Conservation (phyloP, 108 stramenopile genomes). For the Phaeodactylum tricornutum region DNA sequence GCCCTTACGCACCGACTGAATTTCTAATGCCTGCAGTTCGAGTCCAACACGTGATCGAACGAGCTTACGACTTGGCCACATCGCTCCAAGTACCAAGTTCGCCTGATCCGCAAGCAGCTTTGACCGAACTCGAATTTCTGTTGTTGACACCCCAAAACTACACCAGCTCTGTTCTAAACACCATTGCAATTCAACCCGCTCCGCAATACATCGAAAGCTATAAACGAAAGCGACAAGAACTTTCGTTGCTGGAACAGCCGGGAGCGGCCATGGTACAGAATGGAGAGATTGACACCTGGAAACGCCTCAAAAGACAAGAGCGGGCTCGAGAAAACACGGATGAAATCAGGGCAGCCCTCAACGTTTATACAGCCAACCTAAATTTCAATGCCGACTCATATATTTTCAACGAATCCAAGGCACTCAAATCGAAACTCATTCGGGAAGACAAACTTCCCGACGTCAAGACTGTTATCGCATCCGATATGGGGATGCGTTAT, state of each 20-base stretch:
- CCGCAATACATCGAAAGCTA: slow-evolving; percentile 33
- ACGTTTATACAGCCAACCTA: slow-evolving; percentile 41
- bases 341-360: slow-evolving; percentile 39
- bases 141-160: slow-evolving; percentile 35
- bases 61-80: slow-evolving; percentile 17
- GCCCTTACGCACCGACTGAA: slow-evolving; percentile 44
- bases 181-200: slow-evolving; percentile 22
- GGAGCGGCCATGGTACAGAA: slow-evolving; percentile 35
- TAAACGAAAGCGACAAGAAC: slow-evolving; percentile 14
- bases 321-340: slow-evolving; percentile 17
- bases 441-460: slow-evolving; percentile 43
- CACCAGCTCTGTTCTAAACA: slow-evolving; percentile 19
- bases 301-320: slow-evolving; percentile 35
- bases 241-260: slow-evolving; percentile 30
- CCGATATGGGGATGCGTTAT: slow-evolving; percentile 66
- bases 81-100: slow-evolving; percentile 3
- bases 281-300: slow-evolving; percentile 51
- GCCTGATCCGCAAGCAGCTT: neutral
- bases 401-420: slow-evolving; percentile 20
- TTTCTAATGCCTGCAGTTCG: slow-evolving; percentile 33
- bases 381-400: slow-evolving; percentile 38
- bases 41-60: slow-evolving; percentile 27
- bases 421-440: slow-evolving; percentile 24
- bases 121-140: slow-evolving; percentile 17
- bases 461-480: slow-evolving; percentile 42